Conservation (phyloP, 2,329 filamentous ascomycete species). For the Colletotrichum graminicola region DNA sequence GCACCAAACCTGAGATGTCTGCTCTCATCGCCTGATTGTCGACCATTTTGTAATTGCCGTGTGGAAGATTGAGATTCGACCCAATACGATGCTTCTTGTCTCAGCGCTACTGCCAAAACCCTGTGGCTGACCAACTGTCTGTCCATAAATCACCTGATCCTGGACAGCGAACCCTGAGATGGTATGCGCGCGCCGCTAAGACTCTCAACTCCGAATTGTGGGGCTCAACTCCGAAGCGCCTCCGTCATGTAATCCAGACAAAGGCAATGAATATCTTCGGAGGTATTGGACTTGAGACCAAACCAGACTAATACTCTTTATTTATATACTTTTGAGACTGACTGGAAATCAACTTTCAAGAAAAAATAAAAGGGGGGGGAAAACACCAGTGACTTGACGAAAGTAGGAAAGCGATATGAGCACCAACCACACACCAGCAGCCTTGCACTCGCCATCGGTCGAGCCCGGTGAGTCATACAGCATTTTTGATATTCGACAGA, state of each 20-base stretch:
- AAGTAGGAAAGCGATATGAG: background rate
- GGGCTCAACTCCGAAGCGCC: slow-evolving; percentile 27
- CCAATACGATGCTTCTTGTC: too few relatives aligned
- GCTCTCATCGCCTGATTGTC: background rate
- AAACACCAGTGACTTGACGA: background rate
- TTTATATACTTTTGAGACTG: background rate
- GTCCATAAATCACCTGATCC: too few relatives aligned
- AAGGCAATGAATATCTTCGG: background rate
- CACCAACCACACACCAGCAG: too few relatives aligned
- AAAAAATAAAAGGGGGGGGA: too few relatives aligned
- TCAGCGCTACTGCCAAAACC: background rate
- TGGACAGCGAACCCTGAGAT: too few relatives aligned
- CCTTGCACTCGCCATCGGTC: background rate
- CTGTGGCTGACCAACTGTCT: background rate
- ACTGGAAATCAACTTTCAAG: too few relatives aligned
- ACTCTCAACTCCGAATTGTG: slow-evolving; percentile 29
- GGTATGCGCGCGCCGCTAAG: too few relatives aligned
- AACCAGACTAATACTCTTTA: too few relatives aligned
- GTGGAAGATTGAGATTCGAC: background rate
- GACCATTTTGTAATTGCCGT: background rate
- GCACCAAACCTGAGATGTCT: background rate
- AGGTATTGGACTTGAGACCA: background rate
- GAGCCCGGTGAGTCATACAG: slow-evolving; percentile 55
- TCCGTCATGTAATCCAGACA: background rate
- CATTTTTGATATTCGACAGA: slow-evolving; percentile 64